Conservation (phyloP, 192 early-diverging fungal species). For the Rhizoclosmatium sp. region DNA sequence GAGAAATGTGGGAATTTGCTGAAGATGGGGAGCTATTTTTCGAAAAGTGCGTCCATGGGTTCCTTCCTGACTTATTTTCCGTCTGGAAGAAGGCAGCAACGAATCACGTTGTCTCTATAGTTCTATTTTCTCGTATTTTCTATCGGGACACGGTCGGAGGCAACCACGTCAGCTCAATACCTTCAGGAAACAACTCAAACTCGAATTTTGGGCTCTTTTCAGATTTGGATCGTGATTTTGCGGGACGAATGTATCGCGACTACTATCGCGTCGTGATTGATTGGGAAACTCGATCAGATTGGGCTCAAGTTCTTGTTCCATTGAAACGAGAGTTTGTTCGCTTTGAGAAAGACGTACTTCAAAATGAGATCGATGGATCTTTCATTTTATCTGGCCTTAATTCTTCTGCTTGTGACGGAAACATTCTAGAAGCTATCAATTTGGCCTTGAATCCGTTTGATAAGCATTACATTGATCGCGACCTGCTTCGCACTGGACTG, state of each 20-base stretch:
- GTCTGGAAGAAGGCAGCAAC: constrained; percentile 82
- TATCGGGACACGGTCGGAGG: constrained; percentile 60
- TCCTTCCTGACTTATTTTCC: constrained; percentile 87
- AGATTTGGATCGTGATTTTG: constrained; percentile 33
- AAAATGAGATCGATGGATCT: constrained; percentile 53
- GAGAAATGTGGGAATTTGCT: constrained; percentile 98
- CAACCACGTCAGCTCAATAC: not conserved
- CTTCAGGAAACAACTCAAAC: not conserved
- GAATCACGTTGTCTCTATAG: constrained; percentile 95
- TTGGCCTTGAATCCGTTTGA: constrained; percentile 95
- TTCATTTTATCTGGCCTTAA: constrained; percentile 76
- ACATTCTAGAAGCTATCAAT: constrained; percentile 95
- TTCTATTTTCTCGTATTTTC: constrained; percentile 90
- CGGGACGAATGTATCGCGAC: constrained; percentile 80
- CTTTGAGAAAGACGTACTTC: constrained; percentile 74
- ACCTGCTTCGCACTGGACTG: constrained; percentile 88
- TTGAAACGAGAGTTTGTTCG: constrained; percentile 80
- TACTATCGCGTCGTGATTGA: constrained; percentile 96
- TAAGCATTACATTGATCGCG: constrained; percentile 94
- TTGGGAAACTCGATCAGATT: constrained; percentile 85
- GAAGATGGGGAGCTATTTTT: constrained; percentile 96
- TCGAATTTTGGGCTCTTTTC: constrained; percentile 24
- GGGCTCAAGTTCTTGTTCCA: constrained; percentile 64
- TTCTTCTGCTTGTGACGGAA: constrained; percentile 88
- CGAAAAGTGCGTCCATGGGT: constrained; percentile 83